Conservation (phyloP, 805 yeast genomes). For the Saccharomyces kudriavzevii region DNA sequence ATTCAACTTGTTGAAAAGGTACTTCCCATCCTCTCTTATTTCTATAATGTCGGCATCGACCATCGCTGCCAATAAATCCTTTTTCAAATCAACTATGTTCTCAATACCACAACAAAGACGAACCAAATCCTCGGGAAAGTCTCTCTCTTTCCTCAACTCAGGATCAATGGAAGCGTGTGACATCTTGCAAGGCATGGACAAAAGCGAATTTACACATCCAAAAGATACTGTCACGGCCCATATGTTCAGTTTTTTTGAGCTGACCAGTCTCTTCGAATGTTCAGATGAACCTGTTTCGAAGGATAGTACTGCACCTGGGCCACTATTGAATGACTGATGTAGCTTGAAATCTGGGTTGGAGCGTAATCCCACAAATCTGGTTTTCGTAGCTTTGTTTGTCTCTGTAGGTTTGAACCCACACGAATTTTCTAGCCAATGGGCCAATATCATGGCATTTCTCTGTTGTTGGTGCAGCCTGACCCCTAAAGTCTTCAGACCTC, state of each 20-base stretch:
- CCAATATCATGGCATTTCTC: conserved; percentile 64
- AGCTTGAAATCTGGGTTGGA: conserved; percentile 75
- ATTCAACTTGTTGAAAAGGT: conserved; percentile 17
- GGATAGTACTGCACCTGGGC: conserved; percentile 83
- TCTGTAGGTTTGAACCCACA: conserved; percentile 41
- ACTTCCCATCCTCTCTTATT: conserved; percentile 25
- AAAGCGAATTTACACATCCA: conserved; percentile 88
- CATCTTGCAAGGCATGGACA: conserved; percentile 92
- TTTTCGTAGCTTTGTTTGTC: conserved; percentile 33
- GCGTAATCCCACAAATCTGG: conserved; percentile 78
- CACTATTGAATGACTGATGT: conserved; percentile 68
- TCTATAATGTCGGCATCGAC: conserved; percentile 51
- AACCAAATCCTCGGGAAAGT: conserved; percentile 85
- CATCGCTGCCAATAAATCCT: conserved; percentile 69
- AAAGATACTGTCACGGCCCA: conserved; percentile 89
- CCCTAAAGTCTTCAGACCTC: conserved; percentile 85
- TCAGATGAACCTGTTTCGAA: conserved; percentile 77
- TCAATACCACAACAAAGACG: conserved; percentile 91
- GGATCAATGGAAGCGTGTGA: conserved; percentile 95
- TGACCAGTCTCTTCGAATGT: conserved; percentile 64
- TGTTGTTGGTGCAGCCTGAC: conserved; percentile 85
- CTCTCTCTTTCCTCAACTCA: conserved; percentile 76
- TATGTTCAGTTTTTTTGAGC: conserved; percentile 48
- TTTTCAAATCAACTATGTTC: conserved; percentile 67
- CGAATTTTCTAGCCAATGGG: conserved; percentile 56